Conservation (phyloP, 495 filamentous ascomycete genomes). For the Xylona heveae region DNA sequence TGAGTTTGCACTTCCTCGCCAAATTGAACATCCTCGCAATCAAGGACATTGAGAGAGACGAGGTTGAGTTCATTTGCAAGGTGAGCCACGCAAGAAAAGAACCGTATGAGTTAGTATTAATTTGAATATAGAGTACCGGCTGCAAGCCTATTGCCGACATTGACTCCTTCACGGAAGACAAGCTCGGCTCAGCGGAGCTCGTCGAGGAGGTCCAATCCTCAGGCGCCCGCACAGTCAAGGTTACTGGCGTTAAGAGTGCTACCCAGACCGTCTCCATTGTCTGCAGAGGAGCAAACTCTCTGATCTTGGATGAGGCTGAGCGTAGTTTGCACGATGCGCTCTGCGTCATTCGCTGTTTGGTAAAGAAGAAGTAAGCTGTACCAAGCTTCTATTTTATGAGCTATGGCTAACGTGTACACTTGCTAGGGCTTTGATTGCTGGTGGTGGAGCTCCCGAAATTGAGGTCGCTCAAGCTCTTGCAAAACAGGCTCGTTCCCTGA, state of each 20-base stretch:
- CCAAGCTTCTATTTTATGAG: background rate
- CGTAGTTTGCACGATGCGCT: constrained; percentile 90
- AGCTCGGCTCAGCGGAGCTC: constrained; percentile 87
- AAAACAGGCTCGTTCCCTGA: constrained; percentile 58
- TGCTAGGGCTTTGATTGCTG: constrained; percentile 57
- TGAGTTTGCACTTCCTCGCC: constrained; percentile 89
- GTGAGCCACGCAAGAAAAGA: constrained; percentile 11
- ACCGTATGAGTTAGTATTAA: constrained; percentile 2
- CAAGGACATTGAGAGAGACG: constrained; percentile 95
- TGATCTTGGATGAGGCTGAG: constrained; percentile 94
- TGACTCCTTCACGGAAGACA: constrained; percentile 97
- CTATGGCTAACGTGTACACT: constrained; percentile 1
- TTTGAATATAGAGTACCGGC: constrained; percentile 39
- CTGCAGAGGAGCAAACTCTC: constrained; percentile 75
- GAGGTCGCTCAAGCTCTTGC: constrained; percentile 70
- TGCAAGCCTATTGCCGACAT: constrained; percentile 99
- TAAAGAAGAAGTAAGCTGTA: constrained; percentile 67
- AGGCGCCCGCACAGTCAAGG: constrained; percentile 80
- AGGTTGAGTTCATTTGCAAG: constrained; percentile 98
- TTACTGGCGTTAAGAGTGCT: constrained; percentile 66
- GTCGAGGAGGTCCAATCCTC: constrained; percentile 78
- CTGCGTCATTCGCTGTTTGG: constrained; percentile 89
- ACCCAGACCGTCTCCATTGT: constrained; percentile 87
- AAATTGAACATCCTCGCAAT: constrained; percentile 88
- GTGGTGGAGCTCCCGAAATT: constrained; percentile 89